phyloP scores from a whole-genome alignment of 1,139 yeast species.

The Taphrina confusa region DNA sequence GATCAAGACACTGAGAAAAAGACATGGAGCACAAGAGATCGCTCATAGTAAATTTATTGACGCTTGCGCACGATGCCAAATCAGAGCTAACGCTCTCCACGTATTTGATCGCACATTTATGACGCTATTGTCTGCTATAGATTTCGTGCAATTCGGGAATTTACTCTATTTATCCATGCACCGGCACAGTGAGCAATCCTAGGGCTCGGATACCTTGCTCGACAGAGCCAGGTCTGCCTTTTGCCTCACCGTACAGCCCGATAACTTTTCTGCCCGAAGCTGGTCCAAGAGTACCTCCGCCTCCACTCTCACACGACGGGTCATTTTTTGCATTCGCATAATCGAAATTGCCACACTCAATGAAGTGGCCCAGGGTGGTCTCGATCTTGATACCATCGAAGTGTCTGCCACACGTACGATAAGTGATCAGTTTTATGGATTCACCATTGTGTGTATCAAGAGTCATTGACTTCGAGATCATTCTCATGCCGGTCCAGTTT shows the following conservation, averaged over 20 bases:
- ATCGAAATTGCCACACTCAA: slow-evolving; percentile 5
- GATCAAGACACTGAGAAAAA: too few species aligned
- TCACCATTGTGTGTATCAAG: not conserved
- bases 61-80: too few species aligned
- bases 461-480: not conserved
- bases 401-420: not conserved
- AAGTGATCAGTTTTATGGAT: not conserved
- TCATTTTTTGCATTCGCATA: not conserved
- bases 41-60: too few species aligned
- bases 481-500: not conserved
- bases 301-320: not conserved
- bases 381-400: not conserved
- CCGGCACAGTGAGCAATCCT: not conserved
- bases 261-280: not conserved
- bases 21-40: too few species aligned
- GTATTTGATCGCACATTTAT: too few species aligned
- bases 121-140: too few species aligned
- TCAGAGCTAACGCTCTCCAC: too few species aligned
- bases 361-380: not conserved
- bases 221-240: not conserved
- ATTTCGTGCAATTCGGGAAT: too few species aligned
- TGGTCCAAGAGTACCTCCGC: not conserved
- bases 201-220: slow-evolving; percentile 3
- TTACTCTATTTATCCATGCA: not conserved
- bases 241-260: not conserved